phyloP scores from a whole-genome alignment of 176 grass and related monocot species.

The Calamus simplicifolius region DNA sequence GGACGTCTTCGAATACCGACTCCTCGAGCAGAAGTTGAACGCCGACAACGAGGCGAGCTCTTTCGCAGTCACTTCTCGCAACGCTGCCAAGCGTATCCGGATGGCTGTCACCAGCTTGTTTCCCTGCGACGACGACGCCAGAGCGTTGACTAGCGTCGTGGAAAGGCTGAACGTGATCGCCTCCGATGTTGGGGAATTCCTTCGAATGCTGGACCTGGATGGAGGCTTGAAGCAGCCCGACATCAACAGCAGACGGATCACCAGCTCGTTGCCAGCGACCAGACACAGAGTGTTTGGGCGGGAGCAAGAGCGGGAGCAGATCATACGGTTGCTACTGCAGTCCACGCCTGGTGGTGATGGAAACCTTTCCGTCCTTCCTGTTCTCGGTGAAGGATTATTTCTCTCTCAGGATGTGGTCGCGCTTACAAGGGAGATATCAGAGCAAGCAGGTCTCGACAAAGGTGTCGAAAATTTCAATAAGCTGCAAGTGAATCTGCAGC shows the following conservation, averaged over 20 bases:
- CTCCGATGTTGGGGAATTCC: not conserved
- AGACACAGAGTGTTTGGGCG: not conserved
- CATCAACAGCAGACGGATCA: not conserved
- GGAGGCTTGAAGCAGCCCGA: not conserved
- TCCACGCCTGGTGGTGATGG: not conserved
- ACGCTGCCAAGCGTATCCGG: not conserved
- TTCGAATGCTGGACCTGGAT: not conserved
- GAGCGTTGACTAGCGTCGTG: not conserved
- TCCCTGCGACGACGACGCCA: not conserved
- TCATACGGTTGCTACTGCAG: not conserved
- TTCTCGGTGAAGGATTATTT: not conserved
- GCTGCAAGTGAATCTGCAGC: conserved; percentile 23
- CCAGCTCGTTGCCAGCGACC: not conserved
- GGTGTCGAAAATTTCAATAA: not conserved
- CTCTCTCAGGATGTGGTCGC: conserved; percentile 5
- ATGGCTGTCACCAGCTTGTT: too few relatives aligned
- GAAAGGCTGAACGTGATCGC: not conserved
- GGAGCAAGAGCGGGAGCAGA: not conserved
- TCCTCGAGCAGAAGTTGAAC: not conserved
- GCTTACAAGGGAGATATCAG: conserved; percentile 25
- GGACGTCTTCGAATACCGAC: not conserved
- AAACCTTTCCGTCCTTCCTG: not conserved
- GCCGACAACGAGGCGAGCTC: not conserved
- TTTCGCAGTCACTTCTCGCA: not conserved
- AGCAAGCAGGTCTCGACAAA: conserved; percentile 6